Conservation (phyloP, 768 basidiomycete species). For the Suillus occidentalis region DNA sequence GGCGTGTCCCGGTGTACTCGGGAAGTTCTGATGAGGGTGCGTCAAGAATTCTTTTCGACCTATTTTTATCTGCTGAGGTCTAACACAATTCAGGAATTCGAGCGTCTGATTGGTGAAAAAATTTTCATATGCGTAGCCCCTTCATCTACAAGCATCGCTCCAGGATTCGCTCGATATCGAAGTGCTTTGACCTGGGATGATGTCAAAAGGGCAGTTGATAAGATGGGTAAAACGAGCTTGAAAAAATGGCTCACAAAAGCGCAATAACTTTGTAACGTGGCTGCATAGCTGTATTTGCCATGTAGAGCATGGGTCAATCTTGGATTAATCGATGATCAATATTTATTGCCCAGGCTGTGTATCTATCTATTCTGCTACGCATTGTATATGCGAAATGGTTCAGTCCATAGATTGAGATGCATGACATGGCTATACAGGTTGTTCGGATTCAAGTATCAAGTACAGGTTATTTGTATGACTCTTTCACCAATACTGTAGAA, state of each 20-base stretch:
- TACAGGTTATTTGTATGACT: background rate
- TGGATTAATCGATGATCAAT: background rate
- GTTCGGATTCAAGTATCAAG: background rate
- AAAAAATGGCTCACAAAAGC: slow-evolving; percentile 78
- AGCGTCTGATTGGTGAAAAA: slow-evolving; percentile 55
- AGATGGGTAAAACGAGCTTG: slow-evolving; percentile 64
- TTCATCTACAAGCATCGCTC: slow-evolving; percentile 49
- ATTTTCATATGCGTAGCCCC: slow-evolving; percentile 57
- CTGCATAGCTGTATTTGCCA: background rate
- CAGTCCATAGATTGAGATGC: background rate
- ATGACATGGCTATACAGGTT: background rate
- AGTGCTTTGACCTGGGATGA: slow-evolving; percentile 63
- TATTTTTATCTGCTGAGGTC: background rate
- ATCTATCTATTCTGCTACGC: background rate
- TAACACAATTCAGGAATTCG: slow-evolving; percentile 62
- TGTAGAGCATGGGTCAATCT: background rate
- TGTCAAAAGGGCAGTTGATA: slow-evolving; percentile 67
- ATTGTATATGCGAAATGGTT: background rate
- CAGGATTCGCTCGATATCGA: slow-evolving; percentile 76
- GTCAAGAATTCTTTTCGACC: slow-evolving; percentile 26
- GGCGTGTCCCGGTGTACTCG: slow-evolving; percentile 71
- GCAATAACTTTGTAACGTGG: slow-evolving; percentile 27
- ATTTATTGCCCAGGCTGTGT: background rate
- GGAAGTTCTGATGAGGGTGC: slow-evolving; percentile 63
- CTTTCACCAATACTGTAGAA: background rate